Percentiles rank a stretch among this genome's conserved stretches.
Conservation (phyloP, 441 rosid species). For the Eutrema salsugineum region DNA sequence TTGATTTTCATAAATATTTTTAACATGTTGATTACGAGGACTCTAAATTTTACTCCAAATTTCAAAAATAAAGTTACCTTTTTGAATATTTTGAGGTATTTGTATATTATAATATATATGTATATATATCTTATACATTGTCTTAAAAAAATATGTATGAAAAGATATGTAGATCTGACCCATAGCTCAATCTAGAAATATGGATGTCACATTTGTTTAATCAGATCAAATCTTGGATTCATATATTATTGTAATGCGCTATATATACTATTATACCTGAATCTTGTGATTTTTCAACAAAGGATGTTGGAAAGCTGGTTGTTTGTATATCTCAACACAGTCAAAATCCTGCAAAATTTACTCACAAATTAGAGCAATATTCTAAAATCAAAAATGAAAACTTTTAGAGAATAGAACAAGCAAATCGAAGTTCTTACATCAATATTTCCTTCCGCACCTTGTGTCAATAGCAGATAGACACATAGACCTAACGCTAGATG, state of each 20-base stretch:
- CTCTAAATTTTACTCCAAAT: too few relatives aligned
- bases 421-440: slow-evolving; percentile 3
- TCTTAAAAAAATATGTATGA: too few relatives aligned
- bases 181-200: too few relatives aligned
- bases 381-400: neutral
- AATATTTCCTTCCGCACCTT: slow-evolving; percentile 13
- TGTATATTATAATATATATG: too few relatives aligned
- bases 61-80: too few relatives aligned
- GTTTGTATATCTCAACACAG: slow-evolving; percentile 18
- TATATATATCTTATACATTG: too few relatives aligned
- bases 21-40: too few relatives aligned
- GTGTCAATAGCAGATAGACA: slow-evolving; percentile 4
- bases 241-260: neutral
- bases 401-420: neutral
- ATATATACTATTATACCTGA: slow-evolving; percentile 1
- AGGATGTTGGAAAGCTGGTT: slow-evolving; percentile 22
- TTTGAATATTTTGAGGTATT: too few relatives aligned
- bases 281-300: slow-evolving; percentile 24
- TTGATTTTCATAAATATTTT: too few relatives aligned
- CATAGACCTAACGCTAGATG: slow-evolving; percentile 5
- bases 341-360: slow-evolving; percentile 6
- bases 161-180: too few relatives aligned
- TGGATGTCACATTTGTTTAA: too few relatives aligned
- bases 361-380: neutral
- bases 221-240: too few relatives aligned